Conservation (phyloP, 345 rosid species). For the Iberis pinnata region DNA sequence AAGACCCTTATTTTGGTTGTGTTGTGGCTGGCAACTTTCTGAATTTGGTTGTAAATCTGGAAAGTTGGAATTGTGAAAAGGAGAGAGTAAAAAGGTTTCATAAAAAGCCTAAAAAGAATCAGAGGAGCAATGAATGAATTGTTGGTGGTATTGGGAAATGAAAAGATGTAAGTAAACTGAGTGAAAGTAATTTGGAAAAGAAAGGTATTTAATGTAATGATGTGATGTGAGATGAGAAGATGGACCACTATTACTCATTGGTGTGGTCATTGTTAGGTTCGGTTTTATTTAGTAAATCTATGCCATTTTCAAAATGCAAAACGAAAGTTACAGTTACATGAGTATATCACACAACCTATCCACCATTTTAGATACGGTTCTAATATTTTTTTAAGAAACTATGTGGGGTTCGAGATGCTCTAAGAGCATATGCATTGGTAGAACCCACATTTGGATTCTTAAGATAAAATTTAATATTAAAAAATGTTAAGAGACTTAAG, state of each 20-base stretch:
- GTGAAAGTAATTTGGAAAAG: slow-evolving; percentile 10
- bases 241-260: slow-evolving; percentile 29
- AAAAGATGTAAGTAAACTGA: slow-evolving; percentile 11
- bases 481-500: no score
- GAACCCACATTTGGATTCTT: no score
- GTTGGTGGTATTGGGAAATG: slow-evolving; percentile 18
- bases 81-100: slow-evolving; percentile 1
- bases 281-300: slow-evolving; percentile 5
- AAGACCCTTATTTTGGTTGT: not conserved
- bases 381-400: no score
- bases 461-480: no score
- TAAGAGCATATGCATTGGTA: no score
- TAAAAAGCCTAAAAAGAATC: slow-evolving; percentile 20
- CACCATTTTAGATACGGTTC: no score
- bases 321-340: no score
- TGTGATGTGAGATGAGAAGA: slow-evolving; percentile 18
- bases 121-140: slow-evolving; percentile 19
- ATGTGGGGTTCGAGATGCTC: no score
- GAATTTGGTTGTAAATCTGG: slow-evolving; percentile 20
- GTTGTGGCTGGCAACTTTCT: slow-evolving; percentile 20
- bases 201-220: slow-evolving; percentile 23
- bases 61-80: slow-evolving; percentile 16
- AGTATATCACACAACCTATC: no score
- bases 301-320: no score
- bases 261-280: slow-evolving; percentile 24